Evolutionary conservation across 768 basidiomycete species (phyloP).

Genomic region (Suillus clintonianus): DNA sequence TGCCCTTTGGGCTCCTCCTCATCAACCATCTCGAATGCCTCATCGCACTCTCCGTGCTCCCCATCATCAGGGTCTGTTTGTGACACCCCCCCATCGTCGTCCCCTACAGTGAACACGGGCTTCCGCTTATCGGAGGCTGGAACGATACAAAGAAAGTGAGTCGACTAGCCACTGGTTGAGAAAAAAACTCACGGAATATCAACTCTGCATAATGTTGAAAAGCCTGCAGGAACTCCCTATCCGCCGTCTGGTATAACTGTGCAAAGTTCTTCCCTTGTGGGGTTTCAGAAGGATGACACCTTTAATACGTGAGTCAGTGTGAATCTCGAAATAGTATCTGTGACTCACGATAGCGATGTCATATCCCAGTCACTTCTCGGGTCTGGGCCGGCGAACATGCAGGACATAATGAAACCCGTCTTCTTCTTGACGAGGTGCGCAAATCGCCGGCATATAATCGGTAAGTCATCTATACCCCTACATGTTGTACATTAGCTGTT

Average conservation of each 20-base stretch:
- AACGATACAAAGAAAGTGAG: not conserved
- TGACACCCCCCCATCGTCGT: not conserved
- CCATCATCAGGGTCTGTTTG: not conserved
- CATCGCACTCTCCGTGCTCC: not conserved
- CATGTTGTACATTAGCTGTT: not conserved
- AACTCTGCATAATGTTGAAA: constrained; percentile 4
- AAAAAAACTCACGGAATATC: constrained; percentile 5
- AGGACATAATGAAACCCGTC: not conserved
- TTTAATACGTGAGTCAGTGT: not conserved
- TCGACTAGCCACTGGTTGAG: not conserved
- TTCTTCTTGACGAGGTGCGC: not conserved
- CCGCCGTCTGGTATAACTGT: not conserved
- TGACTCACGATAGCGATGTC: constrained; percentile 4
- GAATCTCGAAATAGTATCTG: not conserved
- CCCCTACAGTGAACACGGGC: not conserved
- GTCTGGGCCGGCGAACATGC: constrained; percentile 6
- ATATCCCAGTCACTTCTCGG: constrained; percentile 8
- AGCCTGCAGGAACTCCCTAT: not conserved
- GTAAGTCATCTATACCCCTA: constrained; percentile 8
- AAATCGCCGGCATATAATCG: not conserved
- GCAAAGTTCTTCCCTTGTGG: not conserved
- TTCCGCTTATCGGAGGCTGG: not conserved
- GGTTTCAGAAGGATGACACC: constrained; percentile 1
- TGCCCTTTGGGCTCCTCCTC: not conserved
- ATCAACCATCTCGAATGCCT: not conserved